phyloP scores from a whole-genome alignment of 768 basidiomycete species.

The Termitomyces sp. region DNA sequence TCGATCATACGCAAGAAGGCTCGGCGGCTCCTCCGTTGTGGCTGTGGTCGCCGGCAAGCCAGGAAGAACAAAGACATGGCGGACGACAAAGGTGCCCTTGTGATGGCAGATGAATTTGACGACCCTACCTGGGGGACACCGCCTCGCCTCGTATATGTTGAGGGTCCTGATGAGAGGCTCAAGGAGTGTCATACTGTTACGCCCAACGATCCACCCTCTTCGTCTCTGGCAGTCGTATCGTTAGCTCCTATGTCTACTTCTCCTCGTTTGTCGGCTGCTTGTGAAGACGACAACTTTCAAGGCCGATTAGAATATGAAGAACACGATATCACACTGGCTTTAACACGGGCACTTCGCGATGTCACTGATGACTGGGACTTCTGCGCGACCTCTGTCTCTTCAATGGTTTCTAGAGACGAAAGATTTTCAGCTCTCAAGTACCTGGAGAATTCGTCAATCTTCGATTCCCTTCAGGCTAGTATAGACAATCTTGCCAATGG shows the following conservation, averaged over 20 bases:
- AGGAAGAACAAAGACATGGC: neutral
- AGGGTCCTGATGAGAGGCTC: slow-evolving; percentile 2
- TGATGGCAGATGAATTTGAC: slow-evolving; percentile 3
- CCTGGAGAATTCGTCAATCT: slow-evolving; percentile 14
- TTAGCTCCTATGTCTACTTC: neutral
- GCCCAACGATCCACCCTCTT: neutral
- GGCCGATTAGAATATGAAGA: slow-evolving; percentile 21
- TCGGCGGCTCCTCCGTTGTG: slow-evolving; percentile 6
- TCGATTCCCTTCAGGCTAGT: slow-evolving; percentile 17
- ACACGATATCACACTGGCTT: slow-evolving; percentile 21
- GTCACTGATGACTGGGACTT: neutral
- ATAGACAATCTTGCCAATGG: slow-evolving; percentile 18
- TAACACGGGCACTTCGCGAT: slow-evolving; percentile 15
- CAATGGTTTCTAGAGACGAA: neutral
- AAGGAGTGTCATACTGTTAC: neutral
- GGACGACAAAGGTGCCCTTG: slow-evolving; percentile 5
- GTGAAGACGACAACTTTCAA: slow-evolving; percentile 14
- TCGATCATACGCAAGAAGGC: slow-evolving; percentile 6
- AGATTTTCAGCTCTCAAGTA: neutral
- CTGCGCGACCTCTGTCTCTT: neutral
- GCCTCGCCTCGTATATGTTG: slow-evolving; percentile 11
- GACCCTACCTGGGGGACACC: slow-evolving; percentile 13
- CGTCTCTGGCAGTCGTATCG: neutral
- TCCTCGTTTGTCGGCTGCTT: neutral
- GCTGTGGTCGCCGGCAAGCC: slow-evolving; percentile 3